Evolutionary conservation across 2,329 filamentous ascomycete genomes (phyloP), one percentile per base, ranked within the genome.

Genomic region (Scedosporium dehoogii): DNA sequence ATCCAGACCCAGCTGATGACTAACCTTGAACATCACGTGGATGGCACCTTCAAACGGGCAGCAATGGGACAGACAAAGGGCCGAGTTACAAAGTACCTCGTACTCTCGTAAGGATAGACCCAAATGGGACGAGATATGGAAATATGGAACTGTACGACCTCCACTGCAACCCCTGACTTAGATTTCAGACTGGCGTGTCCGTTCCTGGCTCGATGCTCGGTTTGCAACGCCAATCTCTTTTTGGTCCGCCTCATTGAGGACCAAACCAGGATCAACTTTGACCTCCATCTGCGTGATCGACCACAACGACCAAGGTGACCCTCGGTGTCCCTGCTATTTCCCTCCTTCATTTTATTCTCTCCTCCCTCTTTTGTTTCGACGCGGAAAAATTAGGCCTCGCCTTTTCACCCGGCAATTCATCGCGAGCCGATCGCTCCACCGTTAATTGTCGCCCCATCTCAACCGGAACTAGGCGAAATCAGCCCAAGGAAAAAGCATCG

Each of bases 271-370:
- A 23, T 27, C 56, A 58, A 3, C 56, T 16, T n/a, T 58, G 58
- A 23, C 58, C 58, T 59, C 41, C 21, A 29, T 29, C 58, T 59
- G 58, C 38, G 42, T 61, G 59, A 61, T 61, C 59, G 59, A 29
- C 59, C 9, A 38, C 59, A 25, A 42, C 46, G 29, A 33, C 48
- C 25, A 55, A 51, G 58, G 58, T 14, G n/a, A 27, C 41, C 29
- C 14, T 46, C 29, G 10, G 18, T 51, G 27, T 18, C 18, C 10
- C 27, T 21, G 44, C 25, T 6, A n/a, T 7, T 51, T 46, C 21
- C 21, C 14, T 29, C 42, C 58, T 44, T n/a, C 23, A 16, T 23
- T 27, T n/a, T 44, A 58, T 16, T 58, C 7, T 5, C 3, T 23
- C 46, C 38, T 42, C 38, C 14, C 21, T 23, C 12, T 29, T 25